These are phyloP conservation scores for Rhamnella rubrinervis DNA, from an alignment of 331 rosid species.

Conservation along the genomic window DNA sequence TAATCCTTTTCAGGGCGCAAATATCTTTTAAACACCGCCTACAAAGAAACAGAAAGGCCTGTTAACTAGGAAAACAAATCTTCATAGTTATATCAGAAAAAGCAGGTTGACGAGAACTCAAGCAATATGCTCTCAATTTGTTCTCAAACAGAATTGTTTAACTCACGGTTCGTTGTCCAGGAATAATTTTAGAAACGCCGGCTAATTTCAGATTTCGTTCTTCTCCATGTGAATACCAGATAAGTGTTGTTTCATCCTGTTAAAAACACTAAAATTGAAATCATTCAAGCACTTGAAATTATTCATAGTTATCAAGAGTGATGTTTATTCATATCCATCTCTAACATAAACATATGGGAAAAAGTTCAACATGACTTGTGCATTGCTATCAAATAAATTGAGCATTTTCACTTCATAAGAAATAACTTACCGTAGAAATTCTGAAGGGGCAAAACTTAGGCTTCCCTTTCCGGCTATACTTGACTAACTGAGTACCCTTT, in stretches of 20 bases:
- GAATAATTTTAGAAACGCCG: constrained; percentile 51
- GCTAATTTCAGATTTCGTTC: constrained; percentile 72
- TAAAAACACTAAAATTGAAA: constrained; percentile 44
- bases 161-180: constrained; percentile 97
- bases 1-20: constrained; percentile 89
- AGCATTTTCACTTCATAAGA: neutral
- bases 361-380: neutral
- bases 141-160: constrained; percentile 18
- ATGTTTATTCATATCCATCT: neutral
- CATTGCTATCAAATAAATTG: neutral
- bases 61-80: neutral
- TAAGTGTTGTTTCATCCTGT: constrained; percentile 83
- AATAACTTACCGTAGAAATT: constrained; percentile 70
- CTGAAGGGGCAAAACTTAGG: constrained; percentile 80
- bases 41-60: constrained; percentile 19
- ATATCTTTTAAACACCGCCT: constrained; percentile 87
- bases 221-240: constrained; percentile 79
- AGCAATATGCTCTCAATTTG: neutral
- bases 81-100: constrained; percentile 1
- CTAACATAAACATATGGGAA: neutral
- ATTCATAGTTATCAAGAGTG: constrained; percentile 16
- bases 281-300: constrained; percentile 27
- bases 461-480: constrained; percentile 83
- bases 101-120: neutral
- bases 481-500: constrained; percentile 77